Percentiles rank a stretch among this genome's conserved stretches.
phyloP scores from a whole-genome alignment of 208 protist genomes.

The Herpetomonas samuelpessoai region DNA sequence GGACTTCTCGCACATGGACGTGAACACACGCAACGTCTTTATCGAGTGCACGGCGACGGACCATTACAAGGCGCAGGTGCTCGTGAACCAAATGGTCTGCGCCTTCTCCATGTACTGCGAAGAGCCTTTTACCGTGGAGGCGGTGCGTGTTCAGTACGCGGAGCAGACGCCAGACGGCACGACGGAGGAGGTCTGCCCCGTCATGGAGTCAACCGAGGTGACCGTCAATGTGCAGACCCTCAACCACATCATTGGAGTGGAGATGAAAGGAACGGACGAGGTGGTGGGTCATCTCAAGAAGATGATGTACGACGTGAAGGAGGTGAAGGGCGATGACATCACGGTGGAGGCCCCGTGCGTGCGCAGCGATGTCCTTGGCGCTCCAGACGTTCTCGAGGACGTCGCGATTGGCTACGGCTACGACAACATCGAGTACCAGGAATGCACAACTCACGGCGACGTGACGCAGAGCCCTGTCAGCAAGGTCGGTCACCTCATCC shows the following conservation, averaged over 20 bases:
- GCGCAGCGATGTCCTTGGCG: conserved; percentile 96
- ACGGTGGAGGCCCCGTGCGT: conserved; percentile 88
- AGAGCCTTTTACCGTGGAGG: conserved; percentile 87
- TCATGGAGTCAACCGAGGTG: conserved; percentile 52
- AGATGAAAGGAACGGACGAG: conserved; percentile 60
- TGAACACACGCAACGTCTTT: conserved; percentile 98
- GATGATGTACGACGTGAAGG: conserved; percentile 89
- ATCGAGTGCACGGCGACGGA: conserved; percentile 99
- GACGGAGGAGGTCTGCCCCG: conserved; percentile 57
- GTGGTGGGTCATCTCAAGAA: conserved; percentile 80
- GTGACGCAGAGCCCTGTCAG: conserved; percentile 92
- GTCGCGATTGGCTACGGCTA: conserved; percentile 98
- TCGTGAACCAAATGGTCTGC: conserved; percentile 96
- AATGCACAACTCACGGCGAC: conserved; percentile 74
- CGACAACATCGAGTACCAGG: conserved; percentile 91
- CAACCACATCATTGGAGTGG: conserved; percentile 89
- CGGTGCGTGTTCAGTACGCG: conserved; percentile 82
- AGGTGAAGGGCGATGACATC: conserved; percentile 50
- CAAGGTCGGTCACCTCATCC: conserved; percentile 92
- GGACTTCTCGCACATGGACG: conserved; percentile 96
- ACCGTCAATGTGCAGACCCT: conserved; percentile 62
- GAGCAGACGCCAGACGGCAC: conserved; percentile 62
- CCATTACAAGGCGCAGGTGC: conserved; percentile 93
- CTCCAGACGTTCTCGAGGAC: conserved; percentile 98
- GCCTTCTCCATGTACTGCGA: conserved; percentile 96